Evolutionary conservation across 192 early-diverging fungal genomes (phyloP).

Genomic region (Globomyces pollinis-pini): DNA sequence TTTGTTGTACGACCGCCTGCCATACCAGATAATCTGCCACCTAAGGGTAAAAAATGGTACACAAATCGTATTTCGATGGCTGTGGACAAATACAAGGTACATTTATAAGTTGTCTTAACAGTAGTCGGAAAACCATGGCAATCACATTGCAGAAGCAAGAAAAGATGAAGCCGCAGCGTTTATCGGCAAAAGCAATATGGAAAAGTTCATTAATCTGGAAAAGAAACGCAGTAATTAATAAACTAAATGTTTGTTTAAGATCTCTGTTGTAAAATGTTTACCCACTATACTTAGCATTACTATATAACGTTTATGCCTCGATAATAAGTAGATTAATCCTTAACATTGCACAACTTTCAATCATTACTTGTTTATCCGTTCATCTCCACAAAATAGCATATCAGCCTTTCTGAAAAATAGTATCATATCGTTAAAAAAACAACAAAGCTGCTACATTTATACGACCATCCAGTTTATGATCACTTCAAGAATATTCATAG

Average conservation of each 20-base stretch:
- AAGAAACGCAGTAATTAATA: neutral
- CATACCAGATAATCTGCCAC: conserved; percentile 36
- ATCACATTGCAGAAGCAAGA: neutral
- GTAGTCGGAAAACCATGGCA: neutral
- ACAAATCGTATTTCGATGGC: conserved; percentile 47
- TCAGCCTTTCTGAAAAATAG: too few species aligned
- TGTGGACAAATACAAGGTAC: neutral
- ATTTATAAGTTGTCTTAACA: neutral
- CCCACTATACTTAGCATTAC: too few species aligned
- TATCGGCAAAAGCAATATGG: neutral
- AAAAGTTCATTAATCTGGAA: neutral
- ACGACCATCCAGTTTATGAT: too few species aligned
- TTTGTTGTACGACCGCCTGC: conserved; percentile 43
- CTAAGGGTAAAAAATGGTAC: conserved; percentile 47
- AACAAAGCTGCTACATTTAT: too few species aligned
- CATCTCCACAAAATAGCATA: too few species aligned
- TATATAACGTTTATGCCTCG: too few species aligned
- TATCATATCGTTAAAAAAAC: too few species aligned
- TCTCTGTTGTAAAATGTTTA: neutral
- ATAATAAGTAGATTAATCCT: too few species aligned
- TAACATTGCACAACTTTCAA: too few species aligned
- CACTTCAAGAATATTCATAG: too few species aligned
- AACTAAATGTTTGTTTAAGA: neutral
- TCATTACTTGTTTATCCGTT: too few species aligned
- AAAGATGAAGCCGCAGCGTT: conserved; percentile 1